Evolutionary conservation across 2,329 filamentous ascomycete species (phyloP), one percentile per base, ranked within the genome.

Genomic region (Cytospora leucostoma): DNA sequence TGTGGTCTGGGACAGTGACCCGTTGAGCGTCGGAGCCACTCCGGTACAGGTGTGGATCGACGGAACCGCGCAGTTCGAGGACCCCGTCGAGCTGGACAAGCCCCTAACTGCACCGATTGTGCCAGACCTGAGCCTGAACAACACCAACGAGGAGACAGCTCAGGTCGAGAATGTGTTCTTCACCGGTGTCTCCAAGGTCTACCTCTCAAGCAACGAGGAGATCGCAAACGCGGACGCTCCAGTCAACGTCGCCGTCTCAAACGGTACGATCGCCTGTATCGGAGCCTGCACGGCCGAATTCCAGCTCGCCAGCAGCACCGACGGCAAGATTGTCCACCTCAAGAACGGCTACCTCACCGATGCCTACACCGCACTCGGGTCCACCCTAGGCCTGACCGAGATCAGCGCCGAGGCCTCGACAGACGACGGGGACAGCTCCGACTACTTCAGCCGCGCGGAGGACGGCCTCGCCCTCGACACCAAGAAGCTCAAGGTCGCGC

Each of bases 21-120:
- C 86, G 35, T 74, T 88, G 2, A 84, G 82, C 50, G 80, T 86
- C 0, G 85, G 85, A 1, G 85, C 85, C 0, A 74, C 83, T 0
- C 85, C 85, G 0, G 77, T 84, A 0, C 85, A 88, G 71, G 83
- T 88, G 1, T 88, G 84, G 82, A 88, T 88, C 63, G 85, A 88
- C 62, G 86, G 85, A 4, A 81, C 76, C 10, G 76, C 82, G 2
- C 87, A 89, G 69, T 85, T 82, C 64, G 76, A 85, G 38, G 73
- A 80, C 11, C 83, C 84, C 0, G 71, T 87, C 12, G 79, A 84
- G 73, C 76, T 88, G 10, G 69, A 75, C 3, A 88, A 88, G 74
- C 77, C 82, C 0, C 52, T 72, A 4, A 70, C 71, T 0, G 67
- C 73, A 2, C 76, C 79, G 0, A 75, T 81, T 13, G 70, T 73